A percentile compares a stretch with the other conserved stretches of the same genome.
These are phyloP conservation scores for Teunomyces funiuensis DNA, from an alignment of 805 yeast genomes.

Conservation along the genomic window DNA sequence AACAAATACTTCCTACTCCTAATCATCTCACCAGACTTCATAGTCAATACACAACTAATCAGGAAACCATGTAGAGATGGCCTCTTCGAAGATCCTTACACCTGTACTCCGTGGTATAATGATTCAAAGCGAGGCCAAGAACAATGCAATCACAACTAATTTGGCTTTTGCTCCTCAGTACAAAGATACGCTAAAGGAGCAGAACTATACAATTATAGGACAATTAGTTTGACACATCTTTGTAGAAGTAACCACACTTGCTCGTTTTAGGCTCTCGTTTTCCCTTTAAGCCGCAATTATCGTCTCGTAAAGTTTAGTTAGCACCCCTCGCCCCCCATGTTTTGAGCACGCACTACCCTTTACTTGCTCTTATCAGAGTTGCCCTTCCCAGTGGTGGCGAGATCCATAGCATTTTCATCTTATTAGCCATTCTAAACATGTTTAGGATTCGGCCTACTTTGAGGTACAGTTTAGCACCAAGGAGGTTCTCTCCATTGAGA, in stretches of 20 bases:
- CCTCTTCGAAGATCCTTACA: constrained; percentile 35
- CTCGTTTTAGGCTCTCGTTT: neutral
- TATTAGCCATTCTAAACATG: neutral
- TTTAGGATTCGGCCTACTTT: neutral
- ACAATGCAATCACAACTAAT: constrained; percentile 18
- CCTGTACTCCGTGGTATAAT: constrained; percentile 28
- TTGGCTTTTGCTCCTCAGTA: constrained; percentile 16
- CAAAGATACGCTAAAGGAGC: constrained; percentile 23
- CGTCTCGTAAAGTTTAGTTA: no score
- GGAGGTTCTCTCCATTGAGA: neutral
- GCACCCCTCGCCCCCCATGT: constrained; percentile 3
- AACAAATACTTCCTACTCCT: neutral
- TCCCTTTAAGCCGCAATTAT: neutral
- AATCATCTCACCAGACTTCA: neutral
- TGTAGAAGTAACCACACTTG: neutral
- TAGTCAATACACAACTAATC: constrained; percentile 1
- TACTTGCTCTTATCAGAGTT: neutral
- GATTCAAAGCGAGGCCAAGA: constrained; percentile 39
- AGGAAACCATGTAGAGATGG: constrained; percentile 13
- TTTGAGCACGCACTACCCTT: neutral
- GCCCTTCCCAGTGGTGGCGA: neutral
- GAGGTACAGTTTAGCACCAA: neutral
- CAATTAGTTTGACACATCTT: constrained; percentile 35
- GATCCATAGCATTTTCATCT: neutral
- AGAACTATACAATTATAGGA: constrained; percentile 25